These are phyloP conservation scores for Cercospora sesami DNA, from an alignment of 2,329 filamentous ascomycete genomes.

Conservation along the genomic window DNA sequence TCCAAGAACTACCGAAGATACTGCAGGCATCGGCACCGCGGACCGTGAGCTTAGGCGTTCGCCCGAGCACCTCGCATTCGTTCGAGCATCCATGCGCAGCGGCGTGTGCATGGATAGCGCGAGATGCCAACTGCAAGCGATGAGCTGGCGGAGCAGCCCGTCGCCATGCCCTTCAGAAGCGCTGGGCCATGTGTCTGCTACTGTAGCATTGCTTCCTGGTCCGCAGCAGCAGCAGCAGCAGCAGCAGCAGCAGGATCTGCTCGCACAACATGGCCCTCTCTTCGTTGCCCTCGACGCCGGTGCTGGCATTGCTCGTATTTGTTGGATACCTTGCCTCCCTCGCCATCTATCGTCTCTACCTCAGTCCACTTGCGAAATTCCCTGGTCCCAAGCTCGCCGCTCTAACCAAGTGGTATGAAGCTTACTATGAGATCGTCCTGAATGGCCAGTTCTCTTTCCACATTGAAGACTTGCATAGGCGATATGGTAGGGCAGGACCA, in stretches of 20 bases:
- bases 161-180: neutral
- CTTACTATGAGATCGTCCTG: slow-evolving; percentile 34
- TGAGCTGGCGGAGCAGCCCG: neutral
- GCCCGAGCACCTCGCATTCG: neutral
- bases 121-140: neutral
- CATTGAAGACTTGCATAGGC: slow-evolving; percentile 32
- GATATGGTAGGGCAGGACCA: slow-evolving; percentile 28
- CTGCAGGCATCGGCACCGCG: slow-evolving; percentile 4
- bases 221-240: neutral
- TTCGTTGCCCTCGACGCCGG: slow-evolving; percentile 13
- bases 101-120: neutral
- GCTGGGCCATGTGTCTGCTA: neutral
- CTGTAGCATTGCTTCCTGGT: neutral
- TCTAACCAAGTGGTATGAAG: slow-evolving; percentile 34
- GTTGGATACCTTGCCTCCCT: slow-evolving; percentile 21
- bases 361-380: slow-evolving; percentile 33
- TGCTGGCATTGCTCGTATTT: slow-evolving; percentile 10
- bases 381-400: slow-evolving; percentile 36
- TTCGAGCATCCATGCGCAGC: neutral
- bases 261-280: slow-evolving; percentile 10
- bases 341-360: slow-evolving; percentile 29
- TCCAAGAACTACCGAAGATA: neutral
- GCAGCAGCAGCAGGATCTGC: slow-evolving; percentile 3
- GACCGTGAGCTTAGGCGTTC: slow-evolving; percentile 2
- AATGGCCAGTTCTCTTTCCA: slow-evolving; percentile 32